Conservation (phyloP, 139 green algal genomes). For the Prasinococcaceae sp. region DNA sequence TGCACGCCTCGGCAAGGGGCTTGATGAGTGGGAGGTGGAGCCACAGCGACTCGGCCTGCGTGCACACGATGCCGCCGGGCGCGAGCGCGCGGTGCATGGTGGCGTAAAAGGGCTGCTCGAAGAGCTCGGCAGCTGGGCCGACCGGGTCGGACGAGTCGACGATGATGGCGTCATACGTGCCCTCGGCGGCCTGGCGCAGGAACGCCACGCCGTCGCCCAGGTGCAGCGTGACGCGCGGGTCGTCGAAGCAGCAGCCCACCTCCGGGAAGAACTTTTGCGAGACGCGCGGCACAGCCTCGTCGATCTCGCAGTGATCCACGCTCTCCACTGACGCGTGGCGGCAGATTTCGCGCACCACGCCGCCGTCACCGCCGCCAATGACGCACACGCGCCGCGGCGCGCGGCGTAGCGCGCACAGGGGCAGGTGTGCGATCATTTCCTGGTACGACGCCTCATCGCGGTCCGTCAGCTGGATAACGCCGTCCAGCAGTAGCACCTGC, state of each 20-base stretch:
- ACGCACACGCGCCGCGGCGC: conserved; percentile 66
- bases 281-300: conserved; percentile 42
- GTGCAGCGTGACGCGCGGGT: conserved; percentile 69
- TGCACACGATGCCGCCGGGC: conserved; percentile 85
- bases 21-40: conserved; percentile 92
- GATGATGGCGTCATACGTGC: conserved; percentile 89
- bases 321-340: conserved; percentile 57
- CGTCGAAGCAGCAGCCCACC: conserved; percentile 76
- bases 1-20: conserved; percentile 73
- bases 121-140: conserved; percentile 70
- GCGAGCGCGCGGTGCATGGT: conserved; percentile 76
- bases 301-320: conserved; percentile 94
- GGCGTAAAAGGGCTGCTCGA: conserved; percentile 83
- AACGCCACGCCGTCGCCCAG: conserved; percentile 78
- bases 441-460: conserved; percentile 93
- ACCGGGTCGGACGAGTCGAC: conserved; percentile 95
- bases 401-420: conserved; percentile 56
- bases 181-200: conserved; percentile 50
- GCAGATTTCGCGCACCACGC: conserved; percentile 82
- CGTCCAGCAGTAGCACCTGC: conserved; percentile 82
- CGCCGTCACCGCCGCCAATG: conserved; percentile 91
- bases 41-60: conserved; percentile 83
- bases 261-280: conserved; percentile 79
- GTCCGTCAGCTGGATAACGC: conserved; percentile 92
- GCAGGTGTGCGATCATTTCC: conserved; percentile 96